Percentiles rank a stretch among this genome's conserved stretches.
Evolutionary conservation across 164 flowering plant species (phyloP).

Genomic region (Stephania yunnanensis): DNA sequence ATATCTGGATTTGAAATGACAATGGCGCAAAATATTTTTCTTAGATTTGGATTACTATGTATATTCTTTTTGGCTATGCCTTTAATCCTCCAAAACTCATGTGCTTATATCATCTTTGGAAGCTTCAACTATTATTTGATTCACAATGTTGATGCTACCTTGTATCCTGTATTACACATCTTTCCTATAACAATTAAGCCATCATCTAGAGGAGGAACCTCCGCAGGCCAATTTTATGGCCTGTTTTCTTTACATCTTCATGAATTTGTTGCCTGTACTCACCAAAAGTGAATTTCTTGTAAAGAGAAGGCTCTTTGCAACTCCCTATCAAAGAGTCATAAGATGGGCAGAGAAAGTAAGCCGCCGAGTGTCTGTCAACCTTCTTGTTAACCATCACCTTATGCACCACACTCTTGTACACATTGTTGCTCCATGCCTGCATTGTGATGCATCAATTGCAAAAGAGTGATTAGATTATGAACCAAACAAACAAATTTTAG

Average conservation of each 20-base stretch:
- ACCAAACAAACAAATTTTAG: neutral
- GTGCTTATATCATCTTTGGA: neutral
- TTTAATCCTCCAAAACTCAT: neutral
- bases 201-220: slow-evolving; percentile 36
- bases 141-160: neutral
- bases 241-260: slow-evolving; percentile 51
- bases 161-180: neutral
- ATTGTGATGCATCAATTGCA: slow-evolving; percentile 2
- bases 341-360: slow-evolving; percentile 78
- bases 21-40: neutral
- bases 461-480: neutral
- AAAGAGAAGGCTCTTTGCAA: slow-evolving; percentile 48
- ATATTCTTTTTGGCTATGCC: neutral
- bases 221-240: slow-evolving; percentile 67
- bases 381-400: slow-evolving; percentile 52
- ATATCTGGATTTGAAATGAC: neutral
- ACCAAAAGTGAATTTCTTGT: slow-evolving; percentile 60
- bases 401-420: slow-evolving; percentile 73
- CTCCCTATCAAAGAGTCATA: slow-evolving; percentile 51
- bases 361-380: slow-evolving; percentile 65
- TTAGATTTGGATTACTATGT: neutral
- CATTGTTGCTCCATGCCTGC: slow-evolving; percentile 85
- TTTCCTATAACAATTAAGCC: neutral
- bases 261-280: slow-evolving; percentile 60
- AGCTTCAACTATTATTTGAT: neutral